Evolutionary conservation across 2,329 filamentous ascomycete genomes (phyloP).

Genomic region (Phyllosticta citrichinensis): DNA sequence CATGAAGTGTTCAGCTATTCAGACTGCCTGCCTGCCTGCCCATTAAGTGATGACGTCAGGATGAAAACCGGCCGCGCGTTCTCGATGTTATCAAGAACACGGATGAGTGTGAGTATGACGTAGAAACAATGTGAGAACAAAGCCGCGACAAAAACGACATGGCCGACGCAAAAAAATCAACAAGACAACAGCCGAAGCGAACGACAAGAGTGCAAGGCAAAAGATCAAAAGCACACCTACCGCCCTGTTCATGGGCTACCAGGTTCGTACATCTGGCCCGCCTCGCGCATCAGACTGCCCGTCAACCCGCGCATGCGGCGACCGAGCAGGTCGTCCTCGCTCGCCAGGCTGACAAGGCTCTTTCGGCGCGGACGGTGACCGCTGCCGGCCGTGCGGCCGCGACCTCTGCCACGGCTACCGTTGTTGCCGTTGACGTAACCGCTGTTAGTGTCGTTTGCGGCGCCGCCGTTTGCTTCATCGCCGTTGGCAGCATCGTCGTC

Average conservation of each 20-base stretch:
- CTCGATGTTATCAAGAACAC: no score
- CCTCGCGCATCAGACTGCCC: conserved; percentile 25
- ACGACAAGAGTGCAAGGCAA: no score
- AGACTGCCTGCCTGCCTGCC: no score
- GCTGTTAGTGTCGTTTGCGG: neutral
- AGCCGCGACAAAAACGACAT: no score
- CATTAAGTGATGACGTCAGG: no score
- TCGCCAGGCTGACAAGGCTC: conserved; percentile 36
- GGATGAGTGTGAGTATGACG: no score
- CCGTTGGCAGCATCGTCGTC: neutral
- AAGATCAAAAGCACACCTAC: neutral
- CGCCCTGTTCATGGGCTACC: conserved; percentile 3
- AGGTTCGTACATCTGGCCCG: conserved; percentile 8
- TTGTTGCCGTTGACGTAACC: neutral
- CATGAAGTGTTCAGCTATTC: no score
- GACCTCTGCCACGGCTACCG: conserved; percentile 7
- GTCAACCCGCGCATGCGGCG: conserved; percentile 40
- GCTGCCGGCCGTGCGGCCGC: conserved; percentile 16
- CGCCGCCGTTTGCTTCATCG: neutral
- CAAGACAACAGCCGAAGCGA: no score
- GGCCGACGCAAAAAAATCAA: no score
- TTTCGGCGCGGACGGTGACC: conserved; percentile 24
- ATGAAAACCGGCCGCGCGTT: no score
- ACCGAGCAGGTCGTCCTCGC: conserved; percentile 38
- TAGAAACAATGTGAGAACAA: no score